Base-by-base conservation (phyloP, 2,329 filamentous ascomycete genomes). In the Sclerotinia glacialis region DNA sequence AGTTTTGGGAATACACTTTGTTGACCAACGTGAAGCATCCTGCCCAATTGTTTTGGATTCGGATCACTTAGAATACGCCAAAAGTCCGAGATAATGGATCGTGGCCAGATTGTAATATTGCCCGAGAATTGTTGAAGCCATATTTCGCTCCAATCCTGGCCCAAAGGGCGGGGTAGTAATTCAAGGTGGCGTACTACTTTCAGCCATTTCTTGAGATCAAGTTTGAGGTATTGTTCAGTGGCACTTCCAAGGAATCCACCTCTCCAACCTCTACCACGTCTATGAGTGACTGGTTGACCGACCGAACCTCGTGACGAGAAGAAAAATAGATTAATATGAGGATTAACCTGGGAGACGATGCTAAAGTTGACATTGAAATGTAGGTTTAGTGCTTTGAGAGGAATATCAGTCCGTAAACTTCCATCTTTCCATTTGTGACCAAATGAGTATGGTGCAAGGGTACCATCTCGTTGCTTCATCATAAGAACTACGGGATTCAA, bases 351-450 rank as follows among this genome's bases (percentile, higher is more conserved):
- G 72, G 83, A 85, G 72, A 89, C 95, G 70, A 99, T 93, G 70
- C 91, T 94, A 78, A 98, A 99, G 77, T 96, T 97, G 77, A 98
- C 95, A 77, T 98, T 98, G 82, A 99, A 99, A 76, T 98, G 92
- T 1, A 97, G 83, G 77, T 99, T 98, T 62, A 99, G 83, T 1
- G 93, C 90, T 78, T 94, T 95, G 74, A 99, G 86, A 0, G 95
- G 95, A 37, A 99, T 97, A 75, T 99, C 95, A 1, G 95, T 99
- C 47, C 95, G 86, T 65, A 99, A 80, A 72, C 90, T 95, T 64
- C 95, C 95, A 77, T 99, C 95, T 78, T 99, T 99, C 95, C 95
- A 99, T 79, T 98, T 98, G 81, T 98, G 93, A 0, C 95, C 95
- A 76, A 99, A 99, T 0, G 92, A 96, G 78, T 97, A 99, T 0